Conservation (phyloP, 2,329 filamentous ascomycete genomes). For the Aspergillus sp. region DNA sequence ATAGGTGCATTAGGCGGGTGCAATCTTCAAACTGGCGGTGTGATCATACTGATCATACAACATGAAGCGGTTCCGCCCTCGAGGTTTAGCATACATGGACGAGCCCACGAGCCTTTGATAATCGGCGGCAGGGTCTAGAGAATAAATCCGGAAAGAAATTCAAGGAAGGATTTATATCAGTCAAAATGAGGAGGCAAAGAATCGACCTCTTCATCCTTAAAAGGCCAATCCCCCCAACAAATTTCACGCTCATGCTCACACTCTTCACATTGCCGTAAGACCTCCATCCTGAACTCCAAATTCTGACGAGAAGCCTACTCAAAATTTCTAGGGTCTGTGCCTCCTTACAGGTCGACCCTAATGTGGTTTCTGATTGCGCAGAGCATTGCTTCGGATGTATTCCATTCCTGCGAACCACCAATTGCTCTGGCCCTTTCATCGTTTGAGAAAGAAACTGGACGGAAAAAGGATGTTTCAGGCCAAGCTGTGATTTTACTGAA, state of each 20-base stretch:
- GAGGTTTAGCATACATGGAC: too few relatives aligned
- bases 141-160: too few relatives aligned
- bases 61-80: too few relatives aligned
- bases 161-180: background rate
- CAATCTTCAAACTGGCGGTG: too few relatives aligned
- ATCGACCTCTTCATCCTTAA: constrained; percentile 17
- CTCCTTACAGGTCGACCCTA: constrained; percentile 18
- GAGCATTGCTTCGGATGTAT: constrained; percentile 18
- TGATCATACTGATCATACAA: too few relatives aligned
- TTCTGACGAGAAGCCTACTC: constrained; percentile 14
- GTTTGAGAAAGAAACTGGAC: constrained; percentile 16
- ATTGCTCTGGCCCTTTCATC: constrained; percentile 16
- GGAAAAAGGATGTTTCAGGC: constrained; percentile 35
- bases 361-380: constrained; percentile 15
- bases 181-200: background rate
- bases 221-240: constrained; percentile 24
- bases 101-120: too few relatives aligned
- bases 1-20: too few relatives aligned
- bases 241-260: constrained; percentile 13
- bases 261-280: constrained; percentile 15
- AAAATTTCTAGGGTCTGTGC: constrained; percentile 20
- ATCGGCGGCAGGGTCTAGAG: too few relatives aligned
- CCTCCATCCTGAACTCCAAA: constrained; percentile 15
- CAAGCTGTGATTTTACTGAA: constrained; percentile 14
- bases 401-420: constrained; percentile 18